These are phyloP conservation scores for Hanseniaspora mollemarum DNA, from an alignment of 805 yeast genomes.

Conservation along the genomic window DNA sequence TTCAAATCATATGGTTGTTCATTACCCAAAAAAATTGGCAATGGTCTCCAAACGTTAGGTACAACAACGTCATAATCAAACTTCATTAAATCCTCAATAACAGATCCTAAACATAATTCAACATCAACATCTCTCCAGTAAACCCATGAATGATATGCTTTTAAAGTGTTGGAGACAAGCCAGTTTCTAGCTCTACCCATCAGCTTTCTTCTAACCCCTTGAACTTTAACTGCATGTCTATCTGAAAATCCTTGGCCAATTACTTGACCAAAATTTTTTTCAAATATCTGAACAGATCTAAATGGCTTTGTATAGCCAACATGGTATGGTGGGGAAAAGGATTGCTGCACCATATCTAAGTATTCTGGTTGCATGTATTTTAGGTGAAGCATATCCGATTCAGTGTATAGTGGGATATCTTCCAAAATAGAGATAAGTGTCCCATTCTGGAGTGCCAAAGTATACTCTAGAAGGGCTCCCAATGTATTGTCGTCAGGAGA, in stretches of 20 bases:
- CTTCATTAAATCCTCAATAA: slow-evolving; percentile 63
- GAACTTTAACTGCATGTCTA: slow-evolving; percentile 74
- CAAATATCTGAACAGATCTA: slow-evolving; percentile 66
- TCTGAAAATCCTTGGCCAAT: slow-evolving; percentile 80
- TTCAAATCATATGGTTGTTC: slow-evolving; percentile 94
- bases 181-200: slow-evolving; percentile 85
- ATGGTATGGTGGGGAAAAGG: slow-evolving; percentile 60
- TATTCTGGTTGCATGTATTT: slow-evolving; percentile 60
- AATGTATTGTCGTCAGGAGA: slow-evolving; percentile 54
- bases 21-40: slow-evolving; percentile 79
- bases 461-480: slow-evolving; percentile 52
- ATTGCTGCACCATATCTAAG: slow-evolving; percentile 42
- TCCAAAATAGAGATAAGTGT: slow-evolving; percentile 40
- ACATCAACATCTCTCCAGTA: slow-evolving; percentile 85
- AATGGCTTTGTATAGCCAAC: slow-evolving; percentile 54
- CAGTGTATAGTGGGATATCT: slow-evolving; percentile 11
- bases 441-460: slow-evolving; percentile 61
- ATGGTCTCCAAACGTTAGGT: slow-evolving; percentile 94
- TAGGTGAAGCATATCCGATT: slow-evolving; percentile 36
- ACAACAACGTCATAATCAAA: slow-evolving; percentile 58
- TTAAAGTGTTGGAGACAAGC: slow-evolving; percentile 60
- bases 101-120: slow-evolving; percentile 68
- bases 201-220: slow-evolving; percentile 68
- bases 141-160: slow-evolving; percentile 82
- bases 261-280: slow-evolving; percentile 71